These are phyloP conservation scores for Jimgerdemannia lactiflua DNA, from an alignment of 192 early-diverging fungal species.

Conservation along the genomic window DNA sequence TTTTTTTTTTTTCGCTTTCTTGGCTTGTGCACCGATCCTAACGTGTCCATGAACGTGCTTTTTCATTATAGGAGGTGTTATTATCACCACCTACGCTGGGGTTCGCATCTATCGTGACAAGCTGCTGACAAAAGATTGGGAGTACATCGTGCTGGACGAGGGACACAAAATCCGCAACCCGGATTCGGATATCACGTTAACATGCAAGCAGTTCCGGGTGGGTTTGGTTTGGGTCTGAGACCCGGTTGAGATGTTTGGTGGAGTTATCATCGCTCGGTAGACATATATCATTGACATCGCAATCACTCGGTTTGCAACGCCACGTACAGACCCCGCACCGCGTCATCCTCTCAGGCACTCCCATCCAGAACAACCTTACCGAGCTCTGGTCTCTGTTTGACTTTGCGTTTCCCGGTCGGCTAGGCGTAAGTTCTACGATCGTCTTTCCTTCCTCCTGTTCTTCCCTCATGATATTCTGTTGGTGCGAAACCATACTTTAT, in stretches of 20 bases:
- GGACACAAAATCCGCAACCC: slow-evolving; percentile 97
- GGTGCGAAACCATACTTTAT: background rate
- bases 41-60: slow-evolving; percentile 12
- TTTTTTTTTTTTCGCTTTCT: no score
- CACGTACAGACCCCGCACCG: slow-evolving; percentile 57
- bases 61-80: slow-evolving; percentile 60
- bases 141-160: slow-evolving; percentile 90
- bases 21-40: background rate
- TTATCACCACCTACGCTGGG: slow-evolving; percentile 88
- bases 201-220: slow-evolving; percentile 64
- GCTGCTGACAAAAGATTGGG: slow-evolving; percentile 76
- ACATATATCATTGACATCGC: background rate
- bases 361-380: slow-evolving; percentile 78
- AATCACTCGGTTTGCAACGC: background rate
- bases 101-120: slow-evolving; percentile 67
- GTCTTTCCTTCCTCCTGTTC: background rate
- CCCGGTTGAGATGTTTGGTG: no score
- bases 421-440: slow-evolving; percentile 46
- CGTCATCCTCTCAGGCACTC: slow-evolving; percentile 76
- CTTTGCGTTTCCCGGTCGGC: slow-evolving; percentile 73
- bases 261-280: no score
- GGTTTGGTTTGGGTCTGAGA: no score
- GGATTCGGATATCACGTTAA: slow-evolving; percentile 79
- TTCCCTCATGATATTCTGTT: background rate
- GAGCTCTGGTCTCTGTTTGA: slow-evolving; percentile 84